Base-by-base conservation (phyloP, 306 rosid genomes). In the Crotalaria pallida region DNA sequence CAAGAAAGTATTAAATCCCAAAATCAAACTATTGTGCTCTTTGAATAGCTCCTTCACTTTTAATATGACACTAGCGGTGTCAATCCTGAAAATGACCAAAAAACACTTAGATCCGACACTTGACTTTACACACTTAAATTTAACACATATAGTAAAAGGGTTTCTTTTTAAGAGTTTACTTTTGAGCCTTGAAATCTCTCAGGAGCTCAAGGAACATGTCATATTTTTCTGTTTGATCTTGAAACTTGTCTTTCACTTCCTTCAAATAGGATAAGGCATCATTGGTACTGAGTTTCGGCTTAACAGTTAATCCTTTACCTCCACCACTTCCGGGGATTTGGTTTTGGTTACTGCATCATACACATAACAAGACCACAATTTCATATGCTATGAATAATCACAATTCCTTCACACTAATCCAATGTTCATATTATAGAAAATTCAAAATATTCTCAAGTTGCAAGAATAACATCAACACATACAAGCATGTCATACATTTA, bases 171-270 rank as follows among this genome's bases (percentile, higher is more conserved):
- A 72, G 72, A 60, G 8, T 43, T 21, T 69, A 95, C 99, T 95
- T 85, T 76, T 95, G 96, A 47, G 99, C 96, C 85, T 91, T 91
- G 87, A 91, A 88, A 88, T 91, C 97, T 77, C 86, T 91, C 97
- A 91, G 85, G 79, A 91, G 92, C 84, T 88, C 97, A 45, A 88
- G 92, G 83, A 91, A 91, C 85, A 66, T 64, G 75, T 91, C 91
- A 64, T 91, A 91, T 67, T 91, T 91, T 60, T 88, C 92, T 80
- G 70, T 85, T 69, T 91, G 92, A 49, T 91, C 92, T 55, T 80
- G 88, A 80, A 86, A 88, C 92, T 83, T 86, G 75, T 86, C 92
- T 82, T 86, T 91, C 64, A 88, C 96, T 67, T 88, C 92, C 85
- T 91, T 91, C 74, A 91, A 84, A 71, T 91, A 91, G 22, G 89